These are phyloP conservation scores for Nyctanthes arbortristis DNA, from an alignment of 257 asterid genomes.

Conservation along the genomic window DNA sequence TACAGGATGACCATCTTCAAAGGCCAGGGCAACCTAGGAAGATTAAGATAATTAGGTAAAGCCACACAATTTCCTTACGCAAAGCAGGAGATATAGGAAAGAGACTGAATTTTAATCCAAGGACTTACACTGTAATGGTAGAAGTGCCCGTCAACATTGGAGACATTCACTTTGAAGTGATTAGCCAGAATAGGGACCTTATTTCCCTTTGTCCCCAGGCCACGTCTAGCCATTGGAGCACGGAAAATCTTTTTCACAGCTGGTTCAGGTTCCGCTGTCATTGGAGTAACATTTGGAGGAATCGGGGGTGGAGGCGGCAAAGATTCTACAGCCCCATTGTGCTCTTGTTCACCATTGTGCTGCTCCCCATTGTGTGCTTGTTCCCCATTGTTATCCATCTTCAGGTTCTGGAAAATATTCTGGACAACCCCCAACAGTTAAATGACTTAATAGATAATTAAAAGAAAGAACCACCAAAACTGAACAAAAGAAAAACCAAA, in stretches of 20 bases:
- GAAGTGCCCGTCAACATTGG: slow-evolving; percentile 67
- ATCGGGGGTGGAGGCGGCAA: slow-evolving; percentile 88
- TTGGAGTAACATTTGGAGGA: slow-evolving; percentile 66
- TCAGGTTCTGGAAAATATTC: background rate
- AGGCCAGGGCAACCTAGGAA: slow-evolving; percentile 77
- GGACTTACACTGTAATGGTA: slow-evolving; percentile 81
- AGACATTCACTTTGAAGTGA: slow-evolving; percentile 78
- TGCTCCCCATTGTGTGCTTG: slow-evolving; percentile 26
- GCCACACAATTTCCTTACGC: background rate
- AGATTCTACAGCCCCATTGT: slow-evolving; percentile 50
- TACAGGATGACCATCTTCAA: slow-evolving; percentile 92
- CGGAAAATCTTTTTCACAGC: slow-evolving; percentile 52
- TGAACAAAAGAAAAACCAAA: too few species aligned
- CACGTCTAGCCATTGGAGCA: slow-evolving; percentile 79
- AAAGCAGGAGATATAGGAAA: slow-evolving; percentile 1
- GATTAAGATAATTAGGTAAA: background rate
- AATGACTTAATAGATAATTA: background rate
- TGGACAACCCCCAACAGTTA: background rate
- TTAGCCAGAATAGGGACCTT: slow-evolving; percentile 71
- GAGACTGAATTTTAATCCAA: background rate
- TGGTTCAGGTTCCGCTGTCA: slow-evolving; percentile 45
- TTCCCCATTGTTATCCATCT: slow-evolving; percentile 47
- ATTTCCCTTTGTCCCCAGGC: slow-evolving; percentile 71
- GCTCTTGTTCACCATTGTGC: slow-evolving; percentile 35
- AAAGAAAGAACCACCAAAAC: slow-evolving; percentile 9